phyloP scores from a whole-genome alignment of 2,329 filamentous ascomycete species.

The Byssothecium circinans region DNA sequence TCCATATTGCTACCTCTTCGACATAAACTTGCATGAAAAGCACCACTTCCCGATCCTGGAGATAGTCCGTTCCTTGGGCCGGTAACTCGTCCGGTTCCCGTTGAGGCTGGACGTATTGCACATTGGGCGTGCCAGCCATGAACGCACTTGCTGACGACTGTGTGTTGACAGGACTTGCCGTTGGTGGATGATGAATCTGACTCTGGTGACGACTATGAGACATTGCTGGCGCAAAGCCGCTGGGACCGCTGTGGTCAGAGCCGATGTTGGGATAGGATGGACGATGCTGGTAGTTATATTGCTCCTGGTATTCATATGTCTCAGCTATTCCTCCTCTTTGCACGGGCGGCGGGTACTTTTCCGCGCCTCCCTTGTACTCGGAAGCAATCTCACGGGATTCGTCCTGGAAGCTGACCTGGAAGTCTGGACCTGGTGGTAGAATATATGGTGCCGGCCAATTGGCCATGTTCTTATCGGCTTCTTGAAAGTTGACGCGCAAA shows the following conservation, averaged over 20 bases:
- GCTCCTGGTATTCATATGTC: conserved; percentile 6
- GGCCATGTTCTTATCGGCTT: conserved; percentile 67
- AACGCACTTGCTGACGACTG: conserved; percentile 55
- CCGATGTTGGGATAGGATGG: conserved; percentile 9
- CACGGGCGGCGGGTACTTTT: conserved; percentile 63
- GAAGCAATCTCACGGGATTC: conserved; percentile 89
- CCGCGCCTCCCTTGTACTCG: conserved; percentile 79
- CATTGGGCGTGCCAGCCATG: conserved; percentile 45
- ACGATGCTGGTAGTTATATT: conserved; percentile 15
- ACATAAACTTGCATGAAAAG: conserved; percentile 92
- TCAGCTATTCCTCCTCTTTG: conserved; percentile 2
- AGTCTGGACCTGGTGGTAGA: conserved; percentile 53
- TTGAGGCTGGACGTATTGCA: not conserved
- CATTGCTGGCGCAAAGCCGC: conserved; percentile 3
- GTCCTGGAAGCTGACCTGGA: conserved; percentile 78
- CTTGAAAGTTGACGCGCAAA: conserved; percentile 87
- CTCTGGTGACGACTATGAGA: conserved; percentile 8
- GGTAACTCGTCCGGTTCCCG: conserved; percentile 17
- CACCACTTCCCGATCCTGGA: conserved; percentile 76
- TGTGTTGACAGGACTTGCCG: conserved; percentile 48
- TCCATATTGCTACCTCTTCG: conserved; percentile 87
- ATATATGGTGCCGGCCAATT: conserved; percentile 56
- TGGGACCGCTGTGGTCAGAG: conserved; percentile 5
- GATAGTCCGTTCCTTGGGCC: conserved; percentile 53
- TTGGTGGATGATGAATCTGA: conserved; percentile 21